These are phyloP conservation scores for Pisolithus microcarpus DNA, from an alignment of 768 basidiomycete genomes.

Conservation along the genomic window DNA sequence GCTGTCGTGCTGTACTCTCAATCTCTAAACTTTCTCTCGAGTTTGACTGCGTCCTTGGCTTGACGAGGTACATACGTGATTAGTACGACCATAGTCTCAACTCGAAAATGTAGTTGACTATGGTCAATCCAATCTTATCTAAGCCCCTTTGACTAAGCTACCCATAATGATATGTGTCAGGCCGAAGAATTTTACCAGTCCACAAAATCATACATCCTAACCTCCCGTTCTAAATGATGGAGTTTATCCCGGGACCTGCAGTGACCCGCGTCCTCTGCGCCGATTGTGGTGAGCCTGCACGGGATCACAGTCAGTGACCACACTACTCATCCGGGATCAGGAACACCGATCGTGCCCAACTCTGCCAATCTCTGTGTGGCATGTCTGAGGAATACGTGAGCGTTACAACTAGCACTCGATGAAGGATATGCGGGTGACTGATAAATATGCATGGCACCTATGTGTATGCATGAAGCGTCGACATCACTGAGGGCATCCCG, in stretches of 20 bases:
- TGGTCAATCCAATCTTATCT: conserved; percentile 10
- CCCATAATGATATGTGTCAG: too few relatives aligned
- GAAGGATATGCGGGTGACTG: not conserved
- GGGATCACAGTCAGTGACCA: not conserved
- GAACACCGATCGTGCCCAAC: conserved; percentile 83
- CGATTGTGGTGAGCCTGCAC: conserved; percentile 60
- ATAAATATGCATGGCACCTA: not conserved
- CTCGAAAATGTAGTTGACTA: too few relatives aligned
- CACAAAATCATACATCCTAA: too few relatives aligned
- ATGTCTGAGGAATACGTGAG: conserved; percentile 82
- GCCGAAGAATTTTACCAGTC: too few relatives aligned
- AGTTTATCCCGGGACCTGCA: conserved; percentile 67
- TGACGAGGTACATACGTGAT: too few relatives aligned
- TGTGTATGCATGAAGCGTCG: conserved; percentile 50
- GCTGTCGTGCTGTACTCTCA: too few relatives aligned
- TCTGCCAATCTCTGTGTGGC: conserved; percentile 88
- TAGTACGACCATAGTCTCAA: too few relatives aligned
- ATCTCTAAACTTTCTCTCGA: too few relatives aligned
- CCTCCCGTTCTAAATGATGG: conserved; percentile 42
- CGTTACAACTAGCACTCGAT: conserved; percentile 2
- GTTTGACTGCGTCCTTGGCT: too few relatives aligned
- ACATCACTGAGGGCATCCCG: conserved; percentile 97
- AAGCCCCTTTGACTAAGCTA: not conserved
- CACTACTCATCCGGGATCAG: conserved; percentile 29
- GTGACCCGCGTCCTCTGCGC: conserved; percentile 83